Base-by-base conservation (phyloP, 2,329 filamentous ascomycete genomes). In the Phialophora chinensis region DNA sequence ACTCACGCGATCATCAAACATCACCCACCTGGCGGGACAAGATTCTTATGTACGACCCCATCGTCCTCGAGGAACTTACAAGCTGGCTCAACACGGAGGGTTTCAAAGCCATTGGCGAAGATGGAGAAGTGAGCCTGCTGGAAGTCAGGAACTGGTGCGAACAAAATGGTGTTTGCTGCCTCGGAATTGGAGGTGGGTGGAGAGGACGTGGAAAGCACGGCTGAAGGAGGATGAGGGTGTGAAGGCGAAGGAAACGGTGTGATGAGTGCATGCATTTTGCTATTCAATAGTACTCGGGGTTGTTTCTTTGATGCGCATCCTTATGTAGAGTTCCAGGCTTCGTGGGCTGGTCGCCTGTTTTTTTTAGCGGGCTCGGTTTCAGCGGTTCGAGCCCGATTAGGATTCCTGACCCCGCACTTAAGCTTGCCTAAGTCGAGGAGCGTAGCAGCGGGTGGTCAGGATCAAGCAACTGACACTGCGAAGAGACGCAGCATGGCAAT, bases 81-180 rank as follows among this genome's bases (percentile, higher is more conserved):
- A 79, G 81, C 0, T 98, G 93, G 91, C 79, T 98, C 17, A 97
- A 97, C 72, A 84, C 84, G 3, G 90, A 90, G 12, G 86, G 87
- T 27, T 78, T 93, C 53, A 84, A 83, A 12, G 81, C 82, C 3
- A 84, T 87, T 0, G 87, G 87, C 0, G 90, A 86, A 72, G 89
- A 91, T 70, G 84, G 83, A 8, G 88, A 91, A 75, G 85, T 91
- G 10, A 82, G 81, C 6, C 80, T 86, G 0, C 81, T 77, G 33
- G 88, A 91, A 75, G 90, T 96, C 20, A 93, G 95, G 82, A 87
- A 85, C 73, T 98, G 94, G 94, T 97, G 94, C 75, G 91, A 97
- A 78, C 88, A 87, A 49, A 90, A 90, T 77, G 93, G 93, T 54
- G 83, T 98, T 10, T 96, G 93, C 74, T 97, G 93, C 81, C 93